Conservation (phyloP, 768 basidiomycete genomes). For the Saitozyma sp. region DNA sequence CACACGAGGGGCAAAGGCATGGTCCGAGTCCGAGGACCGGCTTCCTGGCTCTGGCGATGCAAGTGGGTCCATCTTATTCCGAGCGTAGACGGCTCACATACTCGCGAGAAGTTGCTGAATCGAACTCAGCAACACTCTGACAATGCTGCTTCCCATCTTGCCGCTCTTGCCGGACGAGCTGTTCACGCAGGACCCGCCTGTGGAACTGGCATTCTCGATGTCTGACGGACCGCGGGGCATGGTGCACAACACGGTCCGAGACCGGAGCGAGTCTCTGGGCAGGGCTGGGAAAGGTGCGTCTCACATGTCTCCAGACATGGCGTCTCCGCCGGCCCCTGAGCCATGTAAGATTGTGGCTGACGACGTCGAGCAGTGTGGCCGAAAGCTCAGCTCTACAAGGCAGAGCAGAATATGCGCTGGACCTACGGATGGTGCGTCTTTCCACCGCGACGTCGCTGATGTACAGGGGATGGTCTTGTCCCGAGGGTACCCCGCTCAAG, state of each 20-base stretch:
- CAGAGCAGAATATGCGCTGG: slow-evolving; percentile 41
- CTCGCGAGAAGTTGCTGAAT: not conserved
- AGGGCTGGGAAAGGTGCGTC: slow-evolving; percentile 30
- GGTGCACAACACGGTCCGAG: slow-evolving; percentile 32
- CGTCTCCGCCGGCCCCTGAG: not conserved
- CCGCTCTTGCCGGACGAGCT: slow-evolving; percentile 28
- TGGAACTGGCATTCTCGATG: slow-evolving; percentile 32
- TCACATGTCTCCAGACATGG: not conserved
- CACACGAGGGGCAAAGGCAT: slow-evolving; percentile 30
- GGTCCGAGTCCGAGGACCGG: slow-evolving; percentile 25
- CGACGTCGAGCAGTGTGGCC: slow-evolving; percentile 25
- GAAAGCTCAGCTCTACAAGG: slow-evolving; percentile 29
- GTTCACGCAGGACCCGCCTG: slow-evolving; percentile 28
- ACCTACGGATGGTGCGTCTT: slow-evolving; percentile 40
- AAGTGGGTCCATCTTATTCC: slow-evolving; percentile 23
- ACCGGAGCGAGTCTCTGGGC: slow-evolving; percentile 29
- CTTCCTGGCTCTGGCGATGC: slow-evolving; percentile 38
- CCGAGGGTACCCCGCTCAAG: slow-evolving; percentile 33
- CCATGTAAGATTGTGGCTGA: slow-evolving; percentile 4
- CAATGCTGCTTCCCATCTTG: slow-evolving; percentile 33
- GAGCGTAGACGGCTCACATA: not conserved
- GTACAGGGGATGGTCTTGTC: slow-evolving; percentile 38
- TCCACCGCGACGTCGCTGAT: not conserved
- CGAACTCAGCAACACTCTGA: slow-evolving; percentile 31
- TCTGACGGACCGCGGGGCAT: slow-evolving; percentile 36